Evolutionary conservation across 371 early-diverging fungal species (phyloP), one percentile per base, ranked within the genome.

Genomic region (Dipsacomyces acuminosporus): DNA sequence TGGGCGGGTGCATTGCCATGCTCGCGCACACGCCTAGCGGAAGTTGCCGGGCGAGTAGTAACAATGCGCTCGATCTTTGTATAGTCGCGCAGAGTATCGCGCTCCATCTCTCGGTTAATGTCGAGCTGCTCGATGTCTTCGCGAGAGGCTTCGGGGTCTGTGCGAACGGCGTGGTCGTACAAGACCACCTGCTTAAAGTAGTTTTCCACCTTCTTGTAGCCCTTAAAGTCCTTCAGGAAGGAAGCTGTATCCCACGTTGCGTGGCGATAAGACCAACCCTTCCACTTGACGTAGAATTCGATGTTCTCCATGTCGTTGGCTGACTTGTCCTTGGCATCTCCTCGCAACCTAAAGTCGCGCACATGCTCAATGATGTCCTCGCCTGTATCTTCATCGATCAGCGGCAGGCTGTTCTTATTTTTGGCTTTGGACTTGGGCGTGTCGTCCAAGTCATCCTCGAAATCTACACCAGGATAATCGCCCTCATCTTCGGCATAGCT

Each of bases 281-380:
- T 87, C 97, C 97, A 98, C 63, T 98, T 96, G 62, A 98, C 81
- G 9, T 86, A 77, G 54, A 84, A 96, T 74, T 91, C 89, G 59
- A 87, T 64, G 49, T 87, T 85, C 25, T 51, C 61, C 48, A 63
- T 62, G 40, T 80, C 79, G 22, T 82, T 81, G 21, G 64, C 64
- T 22, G 76, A 79, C 30, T 73, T 63, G 15, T 73, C 76, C 5
- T 77, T 78, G 7, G 74, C 74, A 56, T 54, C 67, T 49, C 52
- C 59, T 50, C 60, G 41, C 17, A 52, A 63, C 21, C 74, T 57
- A 47, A 60, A 73, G 43, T 75, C 76, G 48, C 74, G 71, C 30
- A 77, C 59, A 41, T 58, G 53, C 63, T 74, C 72, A 11, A 76
- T 72, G 2, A 59, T 41, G 40, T 76, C 77, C 18, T 78, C 72